Evolutionary conservation across 2,329 filamentous ascomycete genomes (phyloP).

Genomic region (Cladosporium sp.): DNA sequence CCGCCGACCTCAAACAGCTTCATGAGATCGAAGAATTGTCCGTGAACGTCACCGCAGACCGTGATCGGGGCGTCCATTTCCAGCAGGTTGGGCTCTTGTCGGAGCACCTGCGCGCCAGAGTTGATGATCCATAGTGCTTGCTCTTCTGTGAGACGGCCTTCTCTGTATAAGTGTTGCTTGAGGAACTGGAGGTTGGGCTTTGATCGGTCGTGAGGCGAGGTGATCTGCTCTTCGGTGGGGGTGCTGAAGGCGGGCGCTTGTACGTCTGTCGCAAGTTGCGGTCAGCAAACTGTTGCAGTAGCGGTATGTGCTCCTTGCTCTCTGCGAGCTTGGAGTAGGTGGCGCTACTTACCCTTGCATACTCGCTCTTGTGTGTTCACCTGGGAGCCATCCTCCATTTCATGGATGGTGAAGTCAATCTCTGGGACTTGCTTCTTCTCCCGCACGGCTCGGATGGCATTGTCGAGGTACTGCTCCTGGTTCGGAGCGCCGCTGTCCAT

Average conservation of each 20-base stretch:
- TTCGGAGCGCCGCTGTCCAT: slow-evolving; percentile 30
- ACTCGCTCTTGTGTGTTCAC: slow-evolving; percentile 95
- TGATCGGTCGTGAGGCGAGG: slow-evolving; percentile 74
- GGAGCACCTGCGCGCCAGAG: slow-evolving; percentile 81
- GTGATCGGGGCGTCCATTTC: slow-evolving; percentile 99
- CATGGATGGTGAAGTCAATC: slow-evolving; percentile 98
- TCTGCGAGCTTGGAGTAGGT: not conserved
- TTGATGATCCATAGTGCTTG: slow-evolving; percentile 95
- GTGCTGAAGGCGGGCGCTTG: slow-evolving; percentile 94
- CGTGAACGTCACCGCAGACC: slow-evolving; percentile 96
- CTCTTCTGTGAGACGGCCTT: slow-evolving; percentile 93
- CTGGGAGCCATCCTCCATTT: slow-evolving; percentile 94
- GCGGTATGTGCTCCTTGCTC: not conserved
- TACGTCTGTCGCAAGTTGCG: slow-evolving; percentile 62
- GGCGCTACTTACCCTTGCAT: slow-evolving; percentile 73
- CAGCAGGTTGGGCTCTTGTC: slow-evolving; percentile 86
- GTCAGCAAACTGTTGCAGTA: slow-evolving; percentile 7
- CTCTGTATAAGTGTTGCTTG: slow-evolving; percentile 97
- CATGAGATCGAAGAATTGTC: slow-evolving; percentile 99
- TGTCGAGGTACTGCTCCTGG: slow-evolving; percentile 61
- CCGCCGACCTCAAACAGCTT: slow-evolving; percentile 98
- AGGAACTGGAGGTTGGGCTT: slow-evolving; percentile 94
- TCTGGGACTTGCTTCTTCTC: slow-evolving; percentile 95
- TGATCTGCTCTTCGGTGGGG: slow-evolving; percentile 92
- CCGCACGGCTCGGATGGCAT: slow-evolving; percentile 84